Percentiles rank a stretch among this genome's conserved stretches.
Conservation (phyloP, 1,284 basidiomycete genomes). For the Schizophyllum commune region DNA sequence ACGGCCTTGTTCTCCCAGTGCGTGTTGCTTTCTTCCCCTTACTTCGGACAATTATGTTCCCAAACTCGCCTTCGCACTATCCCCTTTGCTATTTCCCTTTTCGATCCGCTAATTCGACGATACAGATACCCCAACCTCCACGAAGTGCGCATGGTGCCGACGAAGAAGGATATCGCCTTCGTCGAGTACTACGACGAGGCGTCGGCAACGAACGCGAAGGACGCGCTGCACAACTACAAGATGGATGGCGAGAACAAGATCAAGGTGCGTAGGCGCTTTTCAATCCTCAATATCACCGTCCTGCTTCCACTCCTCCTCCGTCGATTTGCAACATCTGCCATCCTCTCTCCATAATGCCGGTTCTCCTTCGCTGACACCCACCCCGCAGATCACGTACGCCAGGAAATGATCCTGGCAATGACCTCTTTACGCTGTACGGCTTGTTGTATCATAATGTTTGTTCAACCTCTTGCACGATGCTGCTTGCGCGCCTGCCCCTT, state of each 20-base stretch:
- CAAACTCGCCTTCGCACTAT: not conserved
- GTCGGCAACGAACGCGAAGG: constrained; percentile 85
- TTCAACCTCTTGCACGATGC: not conserved
- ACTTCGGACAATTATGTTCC: not conserved
- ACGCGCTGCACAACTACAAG: constrained; percentile 94
- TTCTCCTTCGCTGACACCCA: not conserved
- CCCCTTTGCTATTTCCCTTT: constrained; percentile 2
- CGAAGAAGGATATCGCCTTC: constrained; percentile 94
- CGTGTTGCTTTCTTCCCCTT: constrained; percentile 19
- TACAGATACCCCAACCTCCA: constrained; percentile 81
- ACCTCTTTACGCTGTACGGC: not conserved
- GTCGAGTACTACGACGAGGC: constrained; percentile 91
- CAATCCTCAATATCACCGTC: too few relatives aligned
- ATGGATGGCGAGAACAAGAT: constrained; percentile 94
- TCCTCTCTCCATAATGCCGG: not conserved
- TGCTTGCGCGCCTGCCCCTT: not conserved
- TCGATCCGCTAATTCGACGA: too few relatives aligned
- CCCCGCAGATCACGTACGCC: not conserved
- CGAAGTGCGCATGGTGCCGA: constrained; percentile 95
- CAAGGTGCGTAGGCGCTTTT: constrained; percentile 49
- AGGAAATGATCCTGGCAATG: not conserved
- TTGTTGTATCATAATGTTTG: not conserved
- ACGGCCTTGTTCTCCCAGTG: constrained; percentile 84
- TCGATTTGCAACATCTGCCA: not conserved
- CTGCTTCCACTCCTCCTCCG: not conserved